Evolutionary conservation across 768 basidiomycete genomes (phyloP), one percentile per base, ranked within the genome.

Genomic region (Hirschioporus abietinus): DNA sequence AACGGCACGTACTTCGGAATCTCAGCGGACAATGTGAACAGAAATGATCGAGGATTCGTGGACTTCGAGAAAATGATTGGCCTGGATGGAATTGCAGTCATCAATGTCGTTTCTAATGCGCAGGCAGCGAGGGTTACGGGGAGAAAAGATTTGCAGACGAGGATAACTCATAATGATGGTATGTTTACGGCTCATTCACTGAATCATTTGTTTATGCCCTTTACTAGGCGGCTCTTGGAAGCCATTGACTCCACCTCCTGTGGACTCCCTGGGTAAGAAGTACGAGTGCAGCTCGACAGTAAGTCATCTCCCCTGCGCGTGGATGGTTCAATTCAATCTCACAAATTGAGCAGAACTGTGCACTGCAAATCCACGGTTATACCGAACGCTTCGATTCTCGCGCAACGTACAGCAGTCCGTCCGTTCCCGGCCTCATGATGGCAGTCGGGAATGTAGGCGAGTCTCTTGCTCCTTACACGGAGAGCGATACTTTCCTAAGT

Each of bases 51-150:
- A 0, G 97, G 97, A 5, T 99, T 84, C 72, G 96, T 95, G 35
- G 96, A 99, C 76, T 99, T 99, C 70, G 97, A 99, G 80, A 99
- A 99, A 82, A 91, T 98, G 84, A 86, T 91, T 66, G 96, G 95
- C 10, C 77, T 99, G 63, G 96, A 99, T 74, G 97, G 97, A 0
- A 96, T 99, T 69, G 96, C 96, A 6, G 78, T 99, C 61, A 84
- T 96, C 70, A 99, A 99, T 72, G 72, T 98, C 42, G 94, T 99
- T 7, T 77, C 89, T 7, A 97, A 99, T 72, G 83, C 93, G 0
- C 79, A 82, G 0, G 88, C 93, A 63, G 95, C 95, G 0, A 77
- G 80, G 4, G 73, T 96, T 5, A 86, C 88, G 0, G 86, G 88
- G 5, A 76, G 73, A 60, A 99, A 99, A 81, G 79, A 82, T 65